These are phyloP conservation scores for Mychonastes homosphaera DNA, from an alignment of 139 green algal species.

Conservation along the genomic window DNA sequence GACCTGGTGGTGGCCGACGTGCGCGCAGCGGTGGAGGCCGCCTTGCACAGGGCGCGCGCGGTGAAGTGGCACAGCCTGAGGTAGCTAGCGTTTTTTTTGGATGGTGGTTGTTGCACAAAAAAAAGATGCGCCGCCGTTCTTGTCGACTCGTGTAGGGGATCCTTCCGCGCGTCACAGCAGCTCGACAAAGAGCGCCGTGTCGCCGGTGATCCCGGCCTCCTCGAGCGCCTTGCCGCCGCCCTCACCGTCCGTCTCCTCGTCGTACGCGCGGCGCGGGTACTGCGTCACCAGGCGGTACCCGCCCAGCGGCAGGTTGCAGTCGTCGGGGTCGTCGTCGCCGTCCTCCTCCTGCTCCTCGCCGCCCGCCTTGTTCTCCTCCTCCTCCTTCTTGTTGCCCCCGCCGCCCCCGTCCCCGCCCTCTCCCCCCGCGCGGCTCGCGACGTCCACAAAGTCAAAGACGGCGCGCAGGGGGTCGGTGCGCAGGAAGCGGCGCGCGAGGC, in stretches of 20 bases:
- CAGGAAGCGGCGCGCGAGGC: constrained; percentile 48
- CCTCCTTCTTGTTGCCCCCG: not conserved
- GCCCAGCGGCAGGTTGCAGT: constrained; percentile 30
- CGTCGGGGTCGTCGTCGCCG: not conserved
- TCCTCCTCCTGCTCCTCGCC: not conserved
- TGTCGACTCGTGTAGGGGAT: too few species aligned
- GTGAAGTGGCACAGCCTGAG: constrained; percentile 50
- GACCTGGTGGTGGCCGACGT: constrained; percentile 58
- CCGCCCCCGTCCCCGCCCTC: not conserved
- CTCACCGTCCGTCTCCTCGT: constrained; percentile 14
- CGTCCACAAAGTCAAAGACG: constrained; percentile 72
- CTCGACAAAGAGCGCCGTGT: constrained; percentile 53
- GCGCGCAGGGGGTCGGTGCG: constrained; percentile 23
- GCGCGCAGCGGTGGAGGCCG: constrained; percentile 47
- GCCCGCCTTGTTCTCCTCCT: too few species aligned
- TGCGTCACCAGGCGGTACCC: constrained; percentile 56
- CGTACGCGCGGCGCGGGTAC: constrained; percentile 42
- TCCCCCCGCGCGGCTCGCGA: constrained; percentile 22
- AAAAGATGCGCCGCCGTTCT: too few species aligned
- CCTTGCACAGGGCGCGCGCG: constrained; percentile 35
- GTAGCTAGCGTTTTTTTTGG: too few species aligned
- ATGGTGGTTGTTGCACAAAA: too few species aligned
- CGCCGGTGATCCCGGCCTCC: constrained; percentile 37
- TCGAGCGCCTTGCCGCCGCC: constrained; percentile 18
- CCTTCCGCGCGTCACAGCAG: constrained; percentile 10